Percentiles rank a stretch among this genome's conserved stretches.
phyloP scores from a whole-genome alignment of 106 monocot species.

The Allium fistulosum region DNA sequence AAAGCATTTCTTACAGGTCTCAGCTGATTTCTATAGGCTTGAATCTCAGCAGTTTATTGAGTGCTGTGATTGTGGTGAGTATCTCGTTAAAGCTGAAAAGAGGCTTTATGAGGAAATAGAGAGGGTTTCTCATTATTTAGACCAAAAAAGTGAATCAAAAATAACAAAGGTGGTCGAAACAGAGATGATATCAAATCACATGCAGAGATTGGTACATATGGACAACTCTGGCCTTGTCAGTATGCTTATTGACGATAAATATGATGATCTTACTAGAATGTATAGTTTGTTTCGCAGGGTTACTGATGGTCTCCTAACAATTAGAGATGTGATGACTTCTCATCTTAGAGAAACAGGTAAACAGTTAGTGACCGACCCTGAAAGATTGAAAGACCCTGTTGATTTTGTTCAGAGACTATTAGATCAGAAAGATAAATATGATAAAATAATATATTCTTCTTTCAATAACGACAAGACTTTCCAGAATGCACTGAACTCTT shows the following conservation, averaged over 20 bases:
- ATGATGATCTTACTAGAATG: constrained; percentile 59
- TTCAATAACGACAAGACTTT: constrained; percentile 66
- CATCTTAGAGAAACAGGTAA: constrained; percentile 60
- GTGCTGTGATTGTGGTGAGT: constrained; percentile 53
- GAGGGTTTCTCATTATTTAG: constrained; percentile 51
- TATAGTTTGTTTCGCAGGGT: constrained; percentile 53
- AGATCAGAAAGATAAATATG: constrained; percentile 62
- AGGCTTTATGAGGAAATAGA: constrained; percentile 61
- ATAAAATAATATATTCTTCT: constrained; percentile 39
- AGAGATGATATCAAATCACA: constrained; percentile 62
- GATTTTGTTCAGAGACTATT: constrained; percentile 63
- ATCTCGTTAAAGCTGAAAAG: constrained; percentile 48
- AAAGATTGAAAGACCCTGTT: constrained; percentile 58
- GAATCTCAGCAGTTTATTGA: constrained; percentile 61
- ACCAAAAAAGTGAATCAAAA: constrained; percentile 32
- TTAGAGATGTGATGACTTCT: constrained; percentile 55
- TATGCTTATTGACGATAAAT: constrained; percentile 56
- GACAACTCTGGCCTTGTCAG: constrained; percentile 67
- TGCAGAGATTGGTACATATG: constrained; percentile 67
- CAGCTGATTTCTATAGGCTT: constrained; percentile 47
- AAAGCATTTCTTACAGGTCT: constrained; percentile 41
- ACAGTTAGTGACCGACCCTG: constrained; percentile 53
- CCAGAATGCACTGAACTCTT: constrained; percentile 61
- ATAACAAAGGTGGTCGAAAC: constrained; percentile 55
- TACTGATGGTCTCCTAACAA: constrained; percentile 39